Percentiles rank a stretch among this genome's conserved stretches.
Evolutionary conservation across 1,284 basidiomycete genomes (phyloP).

Genomic region (Cryptococcus maquisensis): DNA sequence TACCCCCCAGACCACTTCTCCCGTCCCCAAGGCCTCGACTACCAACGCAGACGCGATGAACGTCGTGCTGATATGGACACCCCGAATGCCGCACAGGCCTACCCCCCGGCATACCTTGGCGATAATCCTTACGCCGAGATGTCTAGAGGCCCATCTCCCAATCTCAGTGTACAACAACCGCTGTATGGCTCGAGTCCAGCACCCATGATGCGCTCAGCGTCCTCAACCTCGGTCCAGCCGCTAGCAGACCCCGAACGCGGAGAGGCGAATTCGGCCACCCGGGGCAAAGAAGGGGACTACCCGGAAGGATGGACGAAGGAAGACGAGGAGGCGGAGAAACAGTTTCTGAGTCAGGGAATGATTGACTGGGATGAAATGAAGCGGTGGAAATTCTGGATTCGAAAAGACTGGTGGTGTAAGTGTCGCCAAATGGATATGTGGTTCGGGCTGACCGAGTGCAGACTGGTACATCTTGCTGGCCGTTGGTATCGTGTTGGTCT

Average conservation of each 20-base stretch:
- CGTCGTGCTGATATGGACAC: not conserved
- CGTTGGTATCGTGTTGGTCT: constrained; percentile 52
- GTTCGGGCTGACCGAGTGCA: constrained; percentile 28
- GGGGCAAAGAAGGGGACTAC: constrained; percentile 13
- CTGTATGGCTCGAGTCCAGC: not conserved
- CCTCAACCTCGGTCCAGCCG: not conserved
- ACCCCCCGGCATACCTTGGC: not conserved
- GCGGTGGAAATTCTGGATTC: constrained; percentile 54
- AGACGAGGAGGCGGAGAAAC: constrained; percentile 42
- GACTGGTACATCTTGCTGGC: constrained; percentile 52
- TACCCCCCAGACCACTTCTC: not conserved
- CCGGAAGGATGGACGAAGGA: constrained; percentile 41
- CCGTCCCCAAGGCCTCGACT: not conserved
- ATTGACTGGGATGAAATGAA: constrained; percentile 53
- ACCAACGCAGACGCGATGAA: constrained; percentile 7
- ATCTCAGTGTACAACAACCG: not conserved
- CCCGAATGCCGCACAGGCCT: not conserved
- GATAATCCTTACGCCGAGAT: constrained; percentile 7
- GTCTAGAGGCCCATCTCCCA: constrained; percentile 1
- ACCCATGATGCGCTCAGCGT: not conserved
- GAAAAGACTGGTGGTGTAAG: constrained; percentile 56
- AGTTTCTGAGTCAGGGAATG: constrained; percentile 46
- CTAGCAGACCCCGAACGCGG: not conserved
- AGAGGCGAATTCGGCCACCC: not conserved
- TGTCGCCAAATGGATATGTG: constrained; percentile 9